Evolutionary conservation across 2,329 filamentous ascomycete species (phyloP).

Genomic region (Calonectria hawksworthii): DNA sequence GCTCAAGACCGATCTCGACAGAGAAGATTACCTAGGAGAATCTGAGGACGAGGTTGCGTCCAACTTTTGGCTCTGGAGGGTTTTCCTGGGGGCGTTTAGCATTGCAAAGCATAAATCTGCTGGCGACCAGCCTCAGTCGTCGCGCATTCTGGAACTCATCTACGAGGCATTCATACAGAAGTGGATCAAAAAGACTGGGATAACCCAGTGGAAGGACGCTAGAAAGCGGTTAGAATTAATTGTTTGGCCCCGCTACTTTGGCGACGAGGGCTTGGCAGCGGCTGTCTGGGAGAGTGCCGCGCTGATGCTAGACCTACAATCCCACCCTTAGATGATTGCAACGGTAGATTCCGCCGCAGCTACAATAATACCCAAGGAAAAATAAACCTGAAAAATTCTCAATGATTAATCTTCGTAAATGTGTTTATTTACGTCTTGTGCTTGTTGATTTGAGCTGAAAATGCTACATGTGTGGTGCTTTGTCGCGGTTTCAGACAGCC

Average conservation of each 20-base stretch:
- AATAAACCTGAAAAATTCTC: too few relatives aligned
- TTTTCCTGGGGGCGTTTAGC: conserved; percentile 36
- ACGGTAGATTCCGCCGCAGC: too few relatives aligned
- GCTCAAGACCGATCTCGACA: conserved; percentile 29
- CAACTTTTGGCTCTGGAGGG: conserved; percentile 40
- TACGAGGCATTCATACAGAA: conserved; percentile 19
- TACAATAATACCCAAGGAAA: too few relatives aligned
- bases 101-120: conserved; percentile 12
- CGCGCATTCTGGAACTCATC: background rate
- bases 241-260: background rate
- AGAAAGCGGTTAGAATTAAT: background rate
- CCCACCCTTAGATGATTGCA: background rate
- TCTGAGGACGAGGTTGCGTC: background rate
- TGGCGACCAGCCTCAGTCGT: background rate
- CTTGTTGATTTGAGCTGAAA: background rate
- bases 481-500: background rate
- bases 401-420: background rate
- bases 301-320: background rate
- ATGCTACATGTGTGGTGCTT: background rate
- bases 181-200: conserved; percentile 28
- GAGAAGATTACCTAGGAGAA: background rate
- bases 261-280: background rate
- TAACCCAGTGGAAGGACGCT: background rate
- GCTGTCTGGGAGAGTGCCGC: background rate
- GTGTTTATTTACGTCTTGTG: background rate